Base-by-base conservation (phyloP, 2,329 filamentous ascomycete species). In the Cladosporium cucumerinum region DNA sequence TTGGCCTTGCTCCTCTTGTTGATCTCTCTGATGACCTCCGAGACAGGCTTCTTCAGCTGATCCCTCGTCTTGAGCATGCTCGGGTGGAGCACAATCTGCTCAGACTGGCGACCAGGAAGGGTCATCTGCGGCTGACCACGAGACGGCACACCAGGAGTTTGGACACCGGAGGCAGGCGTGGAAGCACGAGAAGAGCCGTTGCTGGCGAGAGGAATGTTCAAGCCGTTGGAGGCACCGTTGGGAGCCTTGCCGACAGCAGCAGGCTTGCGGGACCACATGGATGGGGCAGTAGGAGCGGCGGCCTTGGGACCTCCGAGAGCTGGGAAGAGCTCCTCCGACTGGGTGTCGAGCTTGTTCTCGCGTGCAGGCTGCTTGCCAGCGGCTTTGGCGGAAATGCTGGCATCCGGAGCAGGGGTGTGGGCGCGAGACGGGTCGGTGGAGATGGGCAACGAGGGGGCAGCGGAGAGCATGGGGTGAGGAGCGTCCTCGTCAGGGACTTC, bases 271-370 rank as follows among this genome's bases (percentile, higher is more conserved):
- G 90, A 90, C 93, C 94, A 97, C 70, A 91, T 87, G 54, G 89
- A 87, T 55, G 89, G 84, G 66, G 87, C 84, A 70, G 86, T 85
- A 65, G 87, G 83, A 68, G 85, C 78, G 21, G 80, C 78, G 36
- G 87, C 82, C 78, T 93, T 93, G 61, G 87, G 82, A 68, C 86
- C 84, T 62, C 93, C 94, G 55, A 99, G 86, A 71, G 93, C 89
- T n/a, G 95, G 95, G 84, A 99, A 99, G 66, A 91, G 82, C 78
- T 98, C 93, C 75, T 96, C 91, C 21, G 92, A 96, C 73, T 91
- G 86, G 23, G 92, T 93, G 78, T 98, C 92, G 67, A 97, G 81
- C 61, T 83, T 72, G 51, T 80, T 70, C 64, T 73, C 77, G 64
- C 85, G 81, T 39, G 82, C 82, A 76, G 88, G 89, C 75, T 90